Conservation (phyloP, 2,329 filamentous ascomycete genomes). For the Aspergillus brunneoviolaceus region DNA sequence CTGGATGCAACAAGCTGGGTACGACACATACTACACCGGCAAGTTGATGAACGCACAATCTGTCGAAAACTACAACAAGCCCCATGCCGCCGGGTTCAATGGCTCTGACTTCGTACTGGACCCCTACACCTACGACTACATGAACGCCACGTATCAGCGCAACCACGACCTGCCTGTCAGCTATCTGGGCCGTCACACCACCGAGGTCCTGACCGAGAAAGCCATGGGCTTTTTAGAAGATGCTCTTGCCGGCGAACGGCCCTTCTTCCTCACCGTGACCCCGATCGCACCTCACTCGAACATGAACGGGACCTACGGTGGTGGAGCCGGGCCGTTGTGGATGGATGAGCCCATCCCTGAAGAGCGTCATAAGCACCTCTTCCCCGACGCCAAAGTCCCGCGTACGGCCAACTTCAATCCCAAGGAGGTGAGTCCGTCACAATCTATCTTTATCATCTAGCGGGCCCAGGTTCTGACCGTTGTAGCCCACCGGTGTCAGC, state of each 20-base stretch:
- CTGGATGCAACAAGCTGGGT: conserved; percentile 68
- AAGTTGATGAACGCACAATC: conserved; percentile 69
- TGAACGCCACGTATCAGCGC: conserved; percentile 60
- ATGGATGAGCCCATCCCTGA: conserved; percentile 8
- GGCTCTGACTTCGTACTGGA: conserved; percentile 62
- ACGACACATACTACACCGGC: conserved; percentile 66
- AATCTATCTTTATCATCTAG: neutral
- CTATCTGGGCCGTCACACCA: conserved; percentile 55
- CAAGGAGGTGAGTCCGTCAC: conserved; percentile 12
- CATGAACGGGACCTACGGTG: conserved; percentile 29
- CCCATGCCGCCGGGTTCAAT: conserved; percentile 60
- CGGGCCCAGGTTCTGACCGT: neutral
- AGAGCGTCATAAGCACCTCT: conserved; percentile 58
- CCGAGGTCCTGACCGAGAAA: conserved; percentile 59
- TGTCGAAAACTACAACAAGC: conserved; percentile 60
- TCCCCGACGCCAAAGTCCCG: conserved; percentile 58
- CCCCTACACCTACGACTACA: conserved; percentile 66
- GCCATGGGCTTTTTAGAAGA: conserved; percentile 62
- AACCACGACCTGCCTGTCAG: conserved; percentile 56
- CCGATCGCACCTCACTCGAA: conserved; percentile 68
- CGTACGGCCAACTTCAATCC: conserved; percentile 63
- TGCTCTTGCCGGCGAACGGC: conserved; percentile 53
- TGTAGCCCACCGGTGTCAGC: conserved; percentile 42
- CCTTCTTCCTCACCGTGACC: conserved; percentile 67
- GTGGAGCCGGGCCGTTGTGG: neutral